Percentiles rank a stretch among this genome's conserved stretches.
phyloP scores from a whole-genome alignment of 2,329 filamentous ascomycete genomes.

The Diplodia corticola region DNA sequence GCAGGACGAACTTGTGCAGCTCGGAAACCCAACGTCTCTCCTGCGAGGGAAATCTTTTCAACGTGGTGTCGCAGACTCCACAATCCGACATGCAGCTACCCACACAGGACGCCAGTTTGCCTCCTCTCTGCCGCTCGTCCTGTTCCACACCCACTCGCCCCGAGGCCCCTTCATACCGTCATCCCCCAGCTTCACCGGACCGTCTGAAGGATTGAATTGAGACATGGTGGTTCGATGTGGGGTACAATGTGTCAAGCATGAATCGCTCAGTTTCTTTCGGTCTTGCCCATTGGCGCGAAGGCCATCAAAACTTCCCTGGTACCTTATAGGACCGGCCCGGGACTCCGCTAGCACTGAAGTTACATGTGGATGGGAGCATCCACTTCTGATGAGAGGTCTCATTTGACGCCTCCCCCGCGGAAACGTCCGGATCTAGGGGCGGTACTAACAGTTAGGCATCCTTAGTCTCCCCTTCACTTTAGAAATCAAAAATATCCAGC shows the following conservation, averaged over 20 bases:
- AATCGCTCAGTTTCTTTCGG: not conserved
- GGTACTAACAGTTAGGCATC: not conserved
- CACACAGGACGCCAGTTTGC: not conserved
- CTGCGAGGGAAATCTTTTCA: constrained; percentile 20
- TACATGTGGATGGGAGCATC: not conserved
- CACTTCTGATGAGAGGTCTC: not conserved
- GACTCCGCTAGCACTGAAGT: not conserved
- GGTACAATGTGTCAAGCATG: not conserved
- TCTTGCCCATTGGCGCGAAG: not conserved
- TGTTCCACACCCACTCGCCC: not conserved
- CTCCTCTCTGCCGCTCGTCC: not conserved
- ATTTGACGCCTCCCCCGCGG: not conserved
- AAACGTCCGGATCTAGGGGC: not conserved
- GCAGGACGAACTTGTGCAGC: not conserved
- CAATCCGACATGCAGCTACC: constrained; percentile 6
- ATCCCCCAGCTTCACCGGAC: not conserved
- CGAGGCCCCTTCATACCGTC: not conserved
- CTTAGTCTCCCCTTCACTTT: not conserved
- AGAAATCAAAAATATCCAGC: not conserved
- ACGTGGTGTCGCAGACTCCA: constrained; percentile 19
- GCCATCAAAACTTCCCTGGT: not conserved
- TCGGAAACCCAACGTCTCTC: constrained; percentile 2
- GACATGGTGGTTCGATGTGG: constrained; percentile 5
- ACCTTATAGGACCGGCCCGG: not conserved
- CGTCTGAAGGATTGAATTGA: not conserved